phyloP scores from a whole-genome alignment of 2,329 filamentous ascomycete genomes.

The Rutstroemia sp. region DNA sequence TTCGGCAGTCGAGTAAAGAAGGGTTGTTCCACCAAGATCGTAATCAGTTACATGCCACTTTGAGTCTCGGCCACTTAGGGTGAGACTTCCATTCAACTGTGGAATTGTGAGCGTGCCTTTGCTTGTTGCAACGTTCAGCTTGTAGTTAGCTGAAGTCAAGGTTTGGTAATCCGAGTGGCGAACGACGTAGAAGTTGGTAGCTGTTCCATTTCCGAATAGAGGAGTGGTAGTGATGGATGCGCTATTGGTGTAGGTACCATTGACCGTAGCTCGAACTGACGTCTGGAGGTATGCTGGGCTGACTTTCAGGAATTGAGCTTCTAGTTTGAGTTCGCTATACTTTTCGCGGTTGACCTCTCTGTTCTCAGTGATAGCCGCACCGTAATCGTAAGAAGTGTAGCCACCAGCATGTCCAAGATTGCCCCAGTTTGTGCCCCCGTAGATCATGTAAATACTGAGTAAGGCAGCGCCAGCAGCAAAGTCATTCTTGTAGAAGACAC shows the following conservation, averaged over 20 bases:
- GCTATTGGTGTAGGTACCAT: slow-evolving; percentile 43
- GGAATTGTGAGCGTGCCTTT: slow-evolving; percentile 50
- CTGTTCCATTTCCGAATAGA: slow-evolving; percentile 45
- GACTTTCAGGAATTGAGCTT: slow-evolving; percentile 67
- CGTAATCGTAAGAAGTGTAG: slow-evolving; percentile 53
- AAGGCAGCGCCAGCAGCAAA: slow-evolving; percentile 59
- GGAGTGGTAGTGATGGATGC: slow-evolving; percentile 47
- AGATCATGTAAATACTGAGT: slow-evolving; percentile 69
- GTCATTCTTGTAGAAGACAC: slow-evolving; percentile 74
- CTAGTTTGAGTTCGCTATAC: slow-evolving; percentile 70
- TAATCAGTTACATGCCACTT: slow-evolving; percentile 64
- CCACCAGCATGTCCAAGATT: slow-evolving; percentile 60
- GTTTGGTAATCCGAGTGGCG: slow-evolving; percentile 61
- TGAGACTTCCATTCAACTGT: slow-evolving; percentile 48
- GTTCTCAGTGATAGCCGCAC: slow-evolving; percentile 60
- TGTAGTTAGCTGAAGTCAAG: slow-evolving; percentile 50
- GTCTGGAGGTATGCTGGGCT: slow-evolving; percentile 63
- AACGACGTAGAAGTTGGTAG: slow-evolving; percentile 55
- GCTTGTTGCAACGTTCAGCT: slow-evolving; percentile 53
- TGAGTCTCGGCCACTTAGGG: slow-evolving; percentile 55
- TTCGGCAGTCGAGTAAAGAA: slow-evolving; percentile 64
- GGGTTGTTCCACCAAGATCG: slow-evolving; percentile 46
- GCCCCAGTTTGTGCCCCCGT: slow-evolving; percentile 78
- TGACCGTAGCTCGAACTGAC: slow-evolving; percentile 40
- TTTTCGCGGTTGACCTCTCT: slow-evolving; percentile 64